Percentiles rank a stretch among this genome's conserved stretches.
Evolutionary conservation across 768 basidiomycete genomes (phyloP).

Genomic region (Zangia roseola): DNA sequence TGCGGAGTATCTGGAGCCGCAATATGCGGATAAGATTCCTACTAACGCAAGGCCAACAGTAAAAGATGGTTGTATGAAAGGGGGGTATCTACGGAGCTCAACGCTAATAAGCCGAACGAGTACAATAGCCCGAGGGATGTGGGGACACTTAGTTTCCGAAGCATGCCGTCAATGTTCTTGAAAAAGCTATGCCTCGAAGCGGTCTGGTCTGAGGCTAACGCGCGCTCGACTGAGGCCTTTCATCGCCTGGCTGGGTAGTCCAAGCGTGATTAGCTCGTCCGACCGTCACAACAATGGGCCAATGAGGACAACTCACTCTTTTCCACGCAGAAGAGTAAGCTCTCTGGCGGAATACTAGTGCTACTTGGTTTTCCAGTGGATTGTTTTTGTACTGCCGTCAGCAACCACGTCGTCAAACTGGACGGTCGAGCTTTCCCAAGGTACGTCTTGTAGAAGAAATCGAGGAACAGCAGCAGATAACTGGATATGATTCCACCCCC

Average conservation of each 20-base stretch:
- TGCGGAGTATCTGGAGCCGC: too few species aligned
- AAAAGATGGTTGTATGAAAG: too few species aligned
- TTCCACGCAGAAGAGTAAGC: constrained; percentile 13
- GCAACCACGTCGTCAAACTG: neutral
- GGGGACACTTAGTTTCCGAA: too few species aligned
- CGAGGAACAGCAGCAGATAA: constrained; percentile 20
- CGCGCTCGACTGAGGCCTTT: neutral
- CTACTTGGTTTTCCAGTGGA: neutral
- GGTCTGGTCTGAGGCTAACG: too few species aligned
- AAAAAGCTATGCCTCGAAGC: too few species aligned
- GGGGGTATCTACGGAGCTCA: too few species aligned
- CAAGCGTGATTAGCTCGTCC: neutral
- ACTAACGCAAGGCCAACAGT: too few species aligned
- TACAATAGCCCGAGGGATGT: too few species aligned
- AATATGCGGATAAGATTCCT: too few species aligned
- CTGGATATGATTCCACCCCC: constrained; percentile 14
- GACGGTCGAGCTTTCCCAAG: constrained; percentile 2
- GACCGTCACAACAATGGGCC: neutral
- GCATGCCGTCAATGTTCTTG: too few species aligned
- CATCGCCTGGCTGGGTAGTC: neutral
- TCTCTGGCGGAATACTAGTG: neutral
- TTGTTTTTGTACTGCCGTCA: neutral
- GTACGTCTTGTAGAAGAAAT: constrained; percentile 24
- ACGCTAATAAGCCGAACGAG: too few species aligned
- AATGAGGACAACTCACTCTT: constrained; percentile 1